Evolutionary conservation across 371 early-diverging fungal species (phyloP).

Genomic region (Mortierella sp.): DNA sequence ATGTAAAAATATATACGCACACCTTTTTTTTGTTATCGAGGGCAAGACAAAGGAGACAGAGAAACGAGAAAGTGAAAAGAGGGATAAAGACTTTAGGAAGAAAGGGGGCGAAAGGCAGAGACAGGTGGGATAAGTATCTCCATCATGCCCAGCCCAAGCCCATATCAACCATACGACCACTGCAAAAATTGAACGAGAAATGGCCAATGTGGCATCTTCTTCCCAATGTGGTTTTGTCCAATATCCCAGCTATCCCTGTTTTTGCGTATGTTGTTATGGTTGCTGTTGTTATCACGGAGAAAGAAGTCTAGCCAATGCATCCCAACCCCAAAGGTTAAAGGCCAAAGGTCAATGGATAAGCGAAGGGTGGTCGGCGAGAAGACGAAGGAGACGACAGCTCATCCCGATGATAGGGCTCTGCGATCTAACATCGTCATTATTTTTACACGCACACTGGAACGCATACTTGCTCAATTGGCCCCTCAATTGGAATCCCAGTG

Average conservation of each 20-base stretch:
- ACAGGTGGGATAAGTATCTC: conserved; percentile 6
- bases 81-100: not conserved
- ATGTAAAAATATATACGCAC: conserved; percentile 6
- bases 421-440: not conserved
- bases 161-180: not conserved
- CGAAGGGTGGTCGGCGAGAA: not conserved
- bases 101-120: not conserved
- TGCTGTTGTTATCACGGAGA: not conserved
- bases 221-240: not conserved
- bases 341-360: not conserved
- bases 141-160: not conserved
- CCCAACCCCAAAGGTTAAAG: not conserved
- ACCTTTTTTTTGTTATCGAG: not conserved
- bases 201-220: conserved; percentile 6
- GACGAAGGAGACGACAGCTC: not conserved
- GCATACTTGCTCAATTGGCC: not conserved
- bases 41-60: conserved; percentile 12
- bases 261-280: not conserved
- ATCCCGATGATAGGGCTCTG: not conserved
- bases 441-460: not conserved
- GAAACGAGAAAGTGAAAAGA: not conserved
- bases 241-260: not conserved
- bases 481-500: not conserved
- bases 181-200: not conserved
- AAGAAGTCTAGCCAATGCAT: not conserved